These are phyloP conservation scores for Vanrija sp. DNA, from an alignment of 1,284 basidiomycete species.

Conservation along the genomic window DNA sequence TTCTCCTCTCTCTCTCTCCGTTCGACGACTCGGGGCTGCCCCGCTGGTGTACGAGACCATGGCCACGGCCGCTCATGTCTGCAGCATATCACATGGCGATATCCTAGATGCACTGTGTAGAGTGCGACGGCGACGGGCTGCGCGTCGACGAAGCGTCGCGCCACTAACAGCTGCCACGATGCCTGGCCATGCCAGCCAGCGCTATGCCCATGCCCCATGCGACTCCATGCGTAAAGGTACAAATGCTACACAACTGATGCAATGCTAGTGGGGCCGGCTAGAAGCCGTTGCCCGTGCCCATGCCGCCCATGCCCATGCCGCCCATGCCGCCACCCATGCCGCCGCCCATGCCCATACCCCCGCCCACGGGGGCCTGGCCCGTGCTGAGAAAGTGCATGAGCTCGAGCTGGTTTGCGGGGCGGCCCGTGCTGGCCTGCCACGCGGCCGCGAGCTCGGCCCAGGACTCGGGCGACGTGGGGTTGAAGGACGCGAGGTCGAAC, in stretches of 20 bases:
- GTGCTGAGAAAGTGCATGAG: slow-evolving; percentile 38
- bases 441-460: slow-evolving; percentile 35
- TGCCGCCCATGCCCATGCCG: neutral
- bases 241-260: neutral
- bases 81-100: neutral
- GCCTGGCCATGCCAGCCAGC: no score
- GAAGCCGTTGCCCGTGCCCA: neutral
- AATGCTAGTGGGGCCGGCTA: neutral
- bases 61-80: neutral
- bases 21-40: neutral
- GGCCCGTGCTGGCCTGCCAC: slow-evolving; percentile 34
- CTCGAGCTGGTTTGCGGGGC: slow-evolving; percentile 38
- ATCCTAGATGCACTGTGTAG: neutral
- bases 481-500: slow-evolving; percentile 34
- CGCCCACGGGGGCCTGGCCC: no score
- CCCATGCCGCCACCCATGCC: neutral
- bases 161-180: no score
- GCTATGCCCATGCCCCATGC: no score
- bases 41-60: no score
- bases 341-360: slow-evolving; percentile 3
- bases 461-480: slow-evolving; percentile 29
- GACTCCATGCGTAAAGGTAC: no score
- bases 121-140: no score
- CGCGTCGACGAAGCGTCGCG: no score
- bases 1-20: neutral